Conservation (phyloP, 2,329 filamentous ascomycete species). For the Stagonosporopsis chrysanthemi region DNA sequence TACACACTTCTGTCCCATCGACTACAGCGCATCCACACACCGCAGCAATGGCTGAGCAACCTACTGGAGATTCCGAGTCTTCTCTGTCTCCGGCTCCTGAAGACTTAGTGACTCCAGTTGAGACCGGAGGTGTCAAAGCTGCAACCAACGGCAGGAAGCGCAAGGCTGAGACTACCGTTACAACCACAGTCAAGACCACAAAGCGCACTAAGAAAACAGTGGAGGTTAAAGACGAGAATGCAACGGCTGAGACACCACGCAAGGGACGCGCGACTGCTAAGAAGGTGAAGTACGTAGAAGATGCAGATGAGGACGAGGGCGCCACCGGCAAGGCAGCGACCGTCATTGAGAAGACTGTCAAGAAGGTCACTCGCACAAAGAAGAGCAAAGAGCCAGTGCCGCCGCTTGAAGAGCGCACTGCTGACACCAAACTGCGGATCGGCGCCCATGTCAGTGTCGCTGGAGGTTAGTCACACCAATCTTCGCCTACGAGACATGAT, state of each 20-base stretch:
- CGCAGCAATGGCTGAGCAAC: conserved; percentile 32
- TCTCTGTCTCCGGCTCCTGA: conserved; percentile 36
- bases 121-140: conserved; percentile 16
- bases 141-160: conserved; percentile 33
- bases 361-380: conserved; percentile 19
- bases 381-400: conserved; percentile 46
- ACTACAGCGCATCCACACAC: not conserved
- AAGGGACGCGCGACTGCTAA: conserved; percentile 26
- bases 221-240: conserved; percentile 6
- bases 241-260: conserved; percentile 16
- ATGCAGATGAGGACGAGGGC: conserved; percentile 18
- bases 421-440: conserved; percentile 79
- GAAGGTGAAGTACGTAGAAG: conserved; percentile 30
- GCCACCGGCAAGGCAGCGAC: conserved; percentile 10
- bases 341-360: conserved; percentile 10
- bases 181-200: conserved; percentile 13
- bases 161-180: conserved; percentile 34
- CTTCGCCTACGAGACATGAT: not conserved
- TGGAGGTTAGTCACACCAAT: conserved; percentile 68
- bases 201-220: conserved; percentile 29
- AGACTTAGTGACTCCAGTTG: conserved; percentile 9
- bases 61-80: conserved; percentile 25
- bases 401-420: conserved; percentile 74
- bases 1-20: conserved; percentile 1
- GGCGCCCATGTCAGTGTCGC: conserved; percentile 92